Conservation (phyloP, 2,329 filamentous ascomycete species). For the Cercospora sojina region DNA sequence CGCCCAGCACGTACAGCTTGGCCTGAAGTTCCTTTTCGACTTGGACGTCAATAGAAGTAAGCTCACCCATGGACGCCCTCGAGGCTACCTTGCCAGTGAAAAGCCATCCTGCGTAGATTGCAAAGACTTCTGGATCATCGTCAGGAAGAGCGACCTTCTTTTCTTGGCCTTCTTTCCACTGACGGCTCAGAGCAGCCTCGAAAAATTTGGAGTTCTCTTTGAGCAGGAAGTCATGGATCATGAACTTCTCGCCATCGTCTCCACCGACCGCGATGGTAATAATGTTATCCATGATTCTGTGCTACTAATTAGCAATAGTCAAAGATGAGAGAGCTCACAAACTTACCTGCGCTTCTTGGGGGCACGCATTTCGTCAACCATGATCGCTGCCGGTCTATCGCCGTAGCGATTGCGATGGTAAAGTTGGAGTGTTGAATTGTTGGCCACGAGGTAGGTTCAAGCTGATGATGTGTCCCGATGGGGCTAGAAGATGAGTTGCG, state of each 20-base stretch:
- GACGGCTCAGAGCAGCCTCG: background rate
- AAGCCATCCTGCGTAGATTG: conserved; percentile 1
- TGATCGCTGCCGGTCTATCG: too few species aligned
- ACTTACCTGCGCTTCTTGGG: background rate
- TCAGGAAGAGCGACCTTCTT: conserved; percentile 4
- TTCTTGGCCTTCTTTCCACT: conserved; percentile 10
- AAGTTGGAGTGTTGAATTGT: too few species aligned
- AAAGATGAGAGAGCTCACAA: background rate
- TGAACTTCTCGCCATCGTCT: background rate
- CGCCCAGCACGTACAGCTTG: conserved; percentile 7
- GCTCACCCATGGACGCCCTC: background rate
- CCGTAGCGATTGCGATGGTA: too few species aligned
- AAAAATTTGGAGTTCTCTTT: conserved; percentile 4
- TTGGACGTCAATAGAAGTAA: background rate
- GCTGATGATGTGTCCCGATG: too few species aligned
- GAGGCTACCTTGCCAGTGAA: background rate
- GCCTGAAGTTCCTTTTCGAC: background rate
- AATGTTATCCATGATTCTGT: background rate
- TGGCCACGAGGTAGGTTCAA: too few species aligned
- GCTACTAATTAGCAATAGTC: background rate
- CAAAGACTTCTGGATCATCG: background rate
- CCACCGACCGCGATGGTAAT: background rate
- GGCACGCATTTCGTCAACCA: background rate
- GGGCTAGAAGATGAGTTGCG: too few species aligned
- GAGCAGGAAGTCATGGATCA: conserved; percentile 3